Percentiles rank a stretch among this genome's conserved stretches.
Evolutionary conservation across 768 basidiomycete species (phyloP).

Genomic region (Mycena olivaceomarginata): DNA sequence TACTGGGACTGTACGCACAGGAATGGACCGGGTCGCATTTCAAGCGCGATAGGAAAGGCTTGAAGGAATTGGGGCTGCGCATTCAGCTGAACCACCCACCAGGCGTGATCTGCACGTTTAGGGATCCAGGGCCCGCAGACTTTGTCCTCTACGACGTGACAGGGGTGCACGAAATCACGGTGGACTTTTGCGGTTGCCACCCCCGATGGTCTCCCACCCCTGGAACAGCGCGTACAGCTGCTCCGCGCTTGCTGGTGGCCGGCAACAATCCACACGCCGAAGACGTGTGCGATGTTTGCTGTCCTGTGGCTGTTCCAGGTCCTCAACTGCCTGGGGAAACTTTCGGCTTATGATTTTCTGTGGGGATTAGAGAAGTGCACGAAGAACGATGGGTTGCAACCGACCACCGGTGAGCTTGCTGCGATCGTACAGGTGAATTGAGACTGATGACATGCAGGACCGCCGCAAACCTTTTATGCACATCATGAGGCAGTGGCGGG

Average conservation of each 20-base stretch:
- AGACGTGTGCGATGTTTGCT: not conserved
- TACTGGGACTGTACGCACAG: no score
- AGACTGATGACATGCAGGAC: not conserved
- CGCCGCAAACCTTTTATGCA: not conserved
- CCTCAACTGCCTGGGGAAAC: not conserved
- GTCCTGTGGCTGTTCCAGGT: not conserved
- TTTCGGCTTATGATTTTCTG: not conserved
- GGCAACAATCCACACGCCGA: not conserved
- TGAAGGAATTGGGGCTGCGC: no score
- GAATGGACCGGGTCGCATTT: no score
- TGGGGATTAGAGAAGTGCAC: not conserved
- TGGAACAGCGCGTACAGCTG: not conserved
- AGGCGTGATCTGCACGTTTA: no score
- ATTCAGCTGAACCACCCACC: no score
- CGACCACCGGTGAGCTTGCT: not conserved
- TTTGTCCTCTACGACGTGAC: no score
- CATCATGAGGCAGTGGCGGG: not conserved
- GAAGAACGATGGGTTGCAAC: not conserved
- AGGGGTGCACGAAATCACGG: no score
- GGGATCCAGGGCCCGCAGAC: no score
- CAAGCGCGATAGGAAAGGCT: no score
- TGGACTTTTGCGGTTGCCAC: no score
- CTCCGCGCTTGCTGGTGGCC: not conserved
- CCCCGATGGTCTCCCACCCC: no score
- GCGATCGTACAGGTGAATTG: accelerated